phyloP scores from a whole-genome alignment of 306 rosid genomes.

The Cucurbita argyrosperma region DNA sequence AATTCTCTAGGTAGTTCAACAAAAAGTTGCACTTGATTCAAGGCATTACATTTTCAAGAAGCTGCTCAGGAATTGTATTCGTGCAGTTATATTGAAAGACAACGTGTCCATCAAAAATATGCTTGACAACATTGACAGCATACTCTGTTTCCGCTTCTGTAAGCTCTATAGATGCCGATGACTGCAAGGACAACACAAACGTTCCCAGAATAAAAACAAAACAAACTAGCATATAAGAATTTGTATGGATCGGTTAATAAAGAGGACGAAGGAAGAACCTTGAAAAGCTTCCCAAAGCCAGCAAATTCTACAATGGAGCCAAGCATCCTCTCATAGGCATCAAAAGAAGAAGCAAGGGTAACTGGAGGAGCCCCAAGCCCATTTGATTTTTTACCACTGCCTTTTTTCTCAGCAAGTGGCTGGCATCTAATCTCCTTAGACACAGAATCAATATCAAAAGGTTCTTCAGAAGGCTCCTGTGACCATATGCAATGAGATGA shows the following conservation, averaged over 20 bases:
- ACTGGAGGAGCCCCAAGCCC: constrained; percentile 69
- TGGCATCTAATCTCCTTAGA: constrained; percentile 76
- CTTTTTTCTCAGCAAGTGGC: constrained; percentile 86
- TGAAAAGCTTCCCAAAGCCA: constrained; percentile 72
- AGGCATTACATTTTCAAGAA: constrained; percentile 72
- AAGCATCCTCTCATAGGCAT: constrained; percentile 65
- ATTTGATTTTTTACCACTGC: constrained; percentile 70
- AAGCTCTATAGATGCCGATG: constrained; percentile 89
- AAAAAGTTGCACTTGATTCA: constrained; percentile 3
- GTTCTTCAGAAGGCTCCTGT: constrained; percentile 85
- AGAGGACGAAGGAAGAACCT: constrained; percentile 37
- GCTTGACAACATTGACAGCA: constrained; percentile 89
- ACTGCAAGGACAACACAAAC: constrained; percentile 34
- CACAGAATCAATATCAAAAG: constrained; percentile 68
- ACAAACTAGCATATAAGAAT: not conserved
- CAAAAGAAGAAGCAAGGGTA: constrained; percentile 57
- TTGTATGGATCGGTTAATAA: not conserved
- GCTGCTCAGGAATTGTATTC: constrained; percentile 90
- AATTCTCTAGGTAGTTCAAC: constrained; percentile 1
- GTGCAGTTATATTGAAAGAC: constrained; percentile 96
- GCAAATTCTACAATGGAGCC: constrained; percentile 54
- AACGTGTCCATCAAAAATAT: constrained; percentile 69
- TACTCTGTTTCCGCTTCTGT: constrained; percentile 99
- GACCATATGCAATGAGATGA: constrained; percentile 16
- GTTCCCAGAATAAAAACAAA: not conserved